Evolutionary conservation across 176 grass and related monocot species (phyloP).

Genomic region (Cenchrus americanus): DNA sequence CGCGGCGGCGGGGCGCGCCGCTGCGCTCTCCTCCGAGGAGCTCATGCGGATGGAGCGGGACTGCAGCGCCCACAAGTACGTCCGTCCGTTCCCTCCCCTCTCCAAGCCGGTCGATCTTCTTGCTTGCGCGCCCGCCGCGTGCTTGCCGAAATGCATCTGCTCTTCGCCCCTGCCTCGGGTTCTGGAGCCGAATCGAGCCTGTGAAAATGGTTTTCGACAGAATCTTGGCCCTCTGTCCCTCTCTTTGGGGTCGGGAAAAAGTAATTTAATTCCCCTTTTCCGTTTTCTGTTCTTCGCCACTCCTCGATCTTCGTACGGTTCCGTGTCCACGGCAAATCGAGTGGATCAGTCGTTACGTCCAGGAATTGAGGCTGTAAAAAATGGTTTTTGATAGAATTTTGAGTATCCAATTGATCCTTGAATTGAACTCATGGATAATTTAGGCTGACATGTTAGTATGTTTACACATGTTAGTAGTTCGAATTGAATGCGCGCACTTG

Average conservation of each 20-base stretch:
- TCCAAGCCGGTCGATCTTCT: constrained; percentile 3
- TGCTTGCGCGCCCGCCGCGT: neutral
- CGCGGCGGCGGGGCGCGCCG: constrained; percentile 17
- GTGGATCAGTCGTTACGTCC: no score
- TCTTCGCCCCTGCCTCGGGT: neutral
- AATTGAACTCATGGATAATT: neutral
- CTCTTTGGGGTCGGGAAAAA: neutral
- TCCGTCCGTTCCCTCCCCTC: neutral
- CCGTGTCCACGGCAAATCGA: neutral
- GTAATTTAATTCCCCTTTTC: no score
- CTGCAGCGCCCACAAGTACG: constrained; percentile 84
- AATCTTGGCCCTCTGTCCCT: neutral
- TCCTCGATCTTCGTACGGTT: neutral
- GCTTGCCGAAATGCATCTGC: constrained; percentile 11
- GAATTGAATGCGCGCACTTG: neutral
- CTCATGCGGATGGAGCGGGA: constrained; percentile 82
- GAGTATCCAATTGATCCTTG: neutral
- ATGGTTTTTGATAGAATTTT: neutral
- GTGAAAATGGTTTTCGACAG: neutral
- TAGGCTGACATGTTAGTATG: no score
- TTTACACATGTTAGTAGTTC: neutral
- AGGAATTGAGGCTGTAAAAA: neutral
- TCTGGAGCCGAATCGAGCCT: neutral
- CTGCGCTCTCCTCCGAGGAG: constrained; percentile 74
- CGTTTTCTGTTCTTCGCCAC: neutral